These are phyloP conservation scores for Crataegus laevigata DNA, from an alignment of 306 rosid species.

Conservation along the genomic window DNA sequence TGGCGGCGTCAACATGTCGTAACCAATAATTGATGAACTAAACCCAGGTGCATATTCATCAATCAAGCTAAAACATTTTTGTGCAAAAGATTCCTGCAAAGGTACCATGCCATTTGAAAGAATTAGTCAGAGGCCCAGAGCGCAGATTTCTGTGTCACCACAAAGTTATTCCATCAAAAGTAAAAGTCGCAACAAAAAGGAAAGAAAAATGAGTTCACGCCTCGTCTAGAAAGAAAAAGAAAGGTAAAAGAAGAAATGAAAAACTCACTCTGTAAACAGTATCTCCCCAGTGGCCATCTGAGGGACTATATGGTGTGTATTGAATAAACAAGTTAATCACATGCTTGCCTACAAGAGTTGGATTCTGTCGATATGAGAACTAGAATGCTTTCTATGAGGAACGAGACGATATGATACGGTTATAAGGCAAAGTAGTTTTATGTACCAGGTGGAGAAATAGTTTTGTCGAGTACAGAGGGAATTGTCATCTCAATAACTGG, in stretches of 20 bases:
- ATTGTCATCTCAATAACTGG: slow-evolving; percentile 92
- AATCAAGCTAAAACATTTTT: slow-evolving; percentile 62
- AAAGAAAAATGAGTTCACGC: not conserved
- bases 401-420: slow-evolving; percentile 1
- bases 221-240: not conserved
- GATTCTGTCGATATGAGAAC: not conserved
- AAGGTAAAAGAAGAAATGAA: not conserved
- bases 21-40: slow-evolving; percentile 66
- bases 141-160: too few relatives aligned
- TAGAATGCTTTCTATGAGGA: not conserved
- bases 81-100: slow-evolving; percentile 63
- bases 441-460: slow-evolving; percentile 88
- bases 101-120: not conserved
- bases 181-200: not conserved
- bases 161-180: too few relatives aligned
- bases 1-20: slow-evolving; percentile 93
- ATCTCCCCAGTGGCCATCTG: slow-evolving; percentile 85
- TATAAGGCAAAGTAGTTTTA: not conserved
- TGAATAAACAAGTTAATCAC: slow-evolving; percentile 85
- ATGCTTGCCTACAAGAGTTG: slow-evolving; percentile 59
- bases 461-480: slow-evolving; percentile 77
- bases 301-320: slow-evolving; percentile 77
- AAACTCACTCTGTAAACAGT: slow-evolving; percentile 57
- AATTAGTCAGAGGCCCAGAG: not conserved
- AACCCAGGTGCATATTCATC: slow-evolving; percentile 93